A percentile compares a stretch with the other conserved stretches of the same genome.
Conservation (phyloP, 768 basidiomycete genomes). For the Trametes cubensis region DNA sequence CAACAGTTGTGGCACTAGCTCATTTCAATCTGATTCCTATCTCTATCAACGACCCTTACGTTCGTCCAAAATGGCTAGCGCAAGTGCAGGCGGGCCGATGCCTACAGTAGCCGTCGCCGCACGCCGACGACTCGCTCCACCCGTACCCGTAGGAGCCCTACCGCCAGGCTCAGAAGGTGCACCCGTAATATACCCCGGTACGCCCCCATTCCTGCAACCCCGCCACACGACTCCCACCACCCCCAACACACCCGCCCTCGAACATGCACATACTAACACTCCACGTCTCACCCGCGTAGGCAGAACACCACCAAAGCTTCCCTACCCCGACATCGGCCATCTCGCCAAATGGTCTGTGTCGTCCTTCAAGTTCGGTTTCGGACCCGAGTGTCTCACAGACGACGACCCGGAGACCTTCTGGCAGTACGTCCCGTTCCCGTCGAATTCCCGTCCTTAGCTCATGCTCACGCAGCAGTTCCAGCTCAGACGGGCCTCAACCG, state of each 20-base stretch:
- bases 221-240: background rate
- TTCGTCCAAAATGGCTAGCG: slow-evolving; percentile 13
- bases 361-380: slow-evolving; percentile 95
- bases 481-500: slow-evolving; percentile 94
- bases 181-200: slow-evolving; percentile 44
- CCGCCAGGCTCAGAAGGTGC: slow-evolving; percentile 32
- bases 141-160: background rate
- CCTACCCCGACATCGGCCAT: slow-evolving; percentile 84
- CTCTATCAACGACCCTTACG: background rate
- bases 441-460: background rate
- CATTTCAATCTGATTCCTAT: background rate
- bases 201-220: slow-evolving; percentile 9
- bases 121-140: slow-evolving; percentile 15
- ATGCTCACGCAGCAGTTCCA: slow-evolving; percentile 34
- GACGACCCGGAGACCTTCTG: slow-evolving; percentile 92
- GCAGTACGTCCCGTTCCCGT: slow-evolving; percentile 71
- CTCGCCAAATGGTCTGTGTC: slow-evolving; percentile 96
- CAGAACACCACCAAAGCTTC: slow-evolving; percentile 53
- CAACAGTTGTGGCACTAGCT: background rate
- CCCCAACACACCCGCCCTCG: background rate
- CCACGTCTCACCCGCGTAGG: slow-evolving; percentile 17
- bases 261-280: too few species aligned
- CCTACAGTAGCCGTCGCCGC: slow-evolving; percentile 19
- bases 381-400: slow-evolving; percentile 88
- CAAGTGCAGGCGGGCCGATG: slow-evolving; percentile 17